Base-by-base conservation (phyloP, 768 basidiomycete species). In the Amanita phalloides region DNA sequence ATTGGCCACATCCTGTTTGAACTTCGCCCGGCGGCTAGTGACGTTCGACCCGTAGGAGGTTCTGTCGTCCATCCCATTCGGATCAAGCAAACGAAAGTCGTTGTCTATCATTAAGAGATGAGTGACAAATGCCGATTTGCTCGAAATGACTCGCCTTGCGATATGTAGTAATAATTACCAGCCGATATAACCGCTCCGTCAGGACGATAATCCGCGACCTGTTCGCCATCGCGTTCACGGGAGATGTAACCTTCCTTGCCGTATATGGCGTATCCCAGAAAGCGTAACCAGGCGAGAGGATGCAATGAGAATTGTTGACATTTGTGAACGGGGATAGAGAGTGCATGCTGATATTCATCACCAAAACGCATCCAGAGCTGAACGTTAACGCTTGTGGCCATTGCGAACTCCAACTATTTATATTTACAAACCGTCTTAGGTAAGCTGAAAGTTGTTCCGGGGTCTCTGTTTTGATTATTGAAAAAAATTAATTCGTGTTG, bases 31-130 rank as follows among this genome's bases (percentile, higher is more conserved):
- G 23, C 10, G 7, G n/a, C 3, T 45, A 14, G 43, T 13, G 26
- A 46, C 11, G 60, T 57, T 35, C 55, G 57, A 23, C 58, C 56
- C 7, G 55, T 61, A 33, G 17, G 42, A 43, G 13, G 56, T 57
- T 48, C 56, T 55, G 43, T 53, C 56, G 30, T 53, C 47, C 54
- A 55, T 57, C 47, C 36, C 11, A 41, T 49, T 32, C 20, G 51
- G 54, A 39, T 57, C 56, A 37, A 57, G 48, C 36, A 53, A 46
- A 44, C 25, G 4, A 35, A 35, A 32, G 32, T 20, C 30, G 25
- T 45, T 45, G 44, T 46, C 36, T 42, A 48, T n/a, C 47, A 42
- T 30, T 30, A 17, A 26, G 44, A 42, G 39, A 36, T 49, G 39
- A 43, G 14, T 30, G 47, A 48, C 38, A 30, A 20, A 14, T 30